Evolutionary conservation across 768 basidiomycete genomes (phyloP), one percentile per base, ranked within the genome.

Genomic region (Tricholoma sp.): DNA sequence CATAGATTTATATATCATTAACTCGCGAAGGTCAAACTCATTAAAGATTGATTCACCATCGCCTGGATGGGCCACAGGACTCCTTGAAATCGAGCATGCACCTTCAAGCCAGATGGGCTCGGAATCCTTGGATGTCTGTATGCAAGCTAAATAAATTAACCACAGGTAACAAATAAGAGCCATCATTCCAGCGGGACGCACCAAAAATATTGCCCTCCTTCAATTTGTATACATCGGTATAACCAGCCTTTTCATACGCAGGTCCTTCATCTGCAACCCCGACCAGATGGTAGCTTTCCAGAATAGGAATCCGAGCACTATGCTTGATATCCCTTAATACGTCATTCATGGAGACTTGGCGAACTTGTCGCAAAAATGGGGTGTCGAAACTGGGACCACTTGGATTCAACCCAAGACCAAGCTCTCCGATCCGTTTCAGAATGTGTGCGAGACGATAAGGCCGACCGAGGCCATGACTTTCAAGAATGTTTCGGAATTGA

Each of bases 181-280:
- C 8, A 31, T 28, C 24, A 49, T 13, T 15, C 7, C 11, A 18
- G 18, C 13, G 7, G 44, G 33, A 64, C 77, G 45, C 60, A 88
- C 89, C 89, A 58, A 83, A 92, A 3, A 93, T 84, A 59, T 87
- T 72, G 1, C 80, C 82, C 57, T 78, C 76, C 5, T 69, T 67
- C 12, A 92, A 70, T 33, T 65, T 72, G 64, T 75, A 86, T 1
- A 88, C 79, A 58, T 86, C 76, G 36, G 78, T 63, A 52, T 70
- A 64, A 1, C 84, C 84, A n/a, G 67, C 71, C 7, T 66, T 59
- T 41, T 65, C 65, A 58, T 89, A 89, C 0, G 84, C 81, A 0
- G 85, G 82, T 0, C 89, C 89, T 69, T 93, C 89, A 62, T 94
- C 92, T 3, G 89, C 87, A 8, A 93, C 80, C 0, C 93, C 92